These are phyloP conservation scores for Aspergillus piperis DNA, from an alignment of 2,329 filamentous ascomycete genomes.

Conservation along the genomic window DNA sequence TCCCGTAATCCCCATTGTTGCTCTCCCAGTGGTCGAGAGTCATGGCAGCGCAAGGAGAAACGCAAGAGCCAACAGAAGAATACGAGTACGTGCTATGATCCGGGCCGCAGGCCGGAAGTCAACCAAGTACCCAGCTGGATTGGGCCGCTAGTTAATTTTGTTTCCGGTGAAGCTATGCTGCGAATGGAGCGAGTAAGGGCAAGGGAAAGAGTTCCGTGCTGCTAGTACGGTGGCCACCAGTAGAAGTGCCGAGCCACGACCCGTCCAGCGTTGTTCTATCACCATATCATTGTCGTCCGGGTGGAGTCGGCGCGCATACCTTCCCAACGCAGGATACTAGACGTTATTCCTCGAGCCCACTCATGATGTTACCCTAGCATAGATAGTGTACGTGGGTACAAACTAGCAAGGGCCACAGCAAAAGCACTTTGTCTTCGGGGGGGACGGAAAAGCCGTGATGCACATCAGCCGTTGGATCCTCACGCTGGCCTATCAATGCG, in stretches of 20 bases:
- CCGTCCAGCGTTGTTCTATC: neutral
- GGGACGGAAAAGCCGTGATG: neutral
- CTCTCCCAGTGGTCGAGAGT: too few relatives aligned
- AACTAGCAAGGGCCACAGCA: neutral
- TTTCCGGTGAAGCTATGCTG: neutral
- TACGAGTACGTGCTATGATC: neutral
- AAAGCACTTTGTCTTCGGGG: neutral
- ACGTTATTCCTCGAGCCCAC: neutral
- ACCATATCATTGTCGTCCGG: neutral
- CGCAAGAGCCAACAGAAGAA: neutral
- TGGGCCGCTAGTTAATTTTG: neutral
- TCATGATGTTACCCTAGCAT: neutral
- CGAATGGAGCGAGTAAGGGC: neutral
- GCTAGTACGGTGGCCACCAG: neutral
- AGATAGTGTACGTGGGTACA: conserved; percentile 1
- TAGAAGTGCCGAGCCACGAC: neutral
- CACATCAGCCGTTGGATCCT: conserved; percentile 7
- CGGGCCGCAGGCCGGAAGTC: neutral
- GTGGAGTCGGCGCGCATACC: conserved; percentile 3
- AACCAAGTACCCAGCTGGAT: neutral
- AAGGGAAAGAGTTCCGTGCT: neutral
- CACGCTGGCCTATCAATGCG: conserved; percentile 1
- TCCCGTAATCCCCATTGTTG: neutral
- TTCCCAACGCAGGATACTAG: conserved; percentile 1
- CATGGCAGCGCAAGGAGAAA: neutral